Evolutionary conservation across 345 rosid species (phyloP).

Genomic region (Zanthoxylum bungeanum): DNA sequence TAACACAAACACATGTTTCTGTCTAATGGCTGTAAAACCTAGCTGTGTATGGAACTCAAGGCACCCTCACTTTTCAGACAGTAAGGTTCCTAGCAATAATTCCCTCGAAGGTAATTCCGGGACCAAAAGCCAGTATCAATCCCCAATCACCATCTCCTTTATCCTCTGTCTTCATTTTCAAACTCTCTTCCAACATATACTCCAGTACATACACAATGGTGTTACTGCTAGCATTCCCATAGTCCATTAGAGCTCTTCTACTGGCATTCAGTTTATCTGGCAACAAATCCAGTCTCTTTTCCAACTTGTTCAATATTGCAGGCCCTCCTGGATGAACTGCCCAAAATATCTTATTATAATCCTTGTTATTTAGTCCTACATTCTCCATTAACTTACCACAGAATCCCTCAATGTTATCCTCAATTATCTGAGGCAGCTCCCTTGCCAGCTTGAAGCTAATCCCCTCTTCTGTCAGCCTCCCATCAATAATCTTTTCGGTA

Average conservation of each 20-base stretch:
- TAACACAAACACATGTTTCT: neutral
- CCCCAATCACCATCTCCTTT: conserved; percentile 57
- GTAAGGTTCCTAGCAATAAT: conserved; percentile 83
- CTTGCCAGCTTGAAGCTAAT: conserved; percentile 82
- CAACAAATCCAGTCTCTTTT: conserved; percentile 63
- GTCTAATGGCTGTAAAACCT: neutral
- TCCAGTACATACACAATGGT: conserved; percentile 88
- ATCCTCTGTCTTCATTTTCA: conserved; percentile 31
- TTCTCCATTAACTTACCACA: conserved; percentile 56
- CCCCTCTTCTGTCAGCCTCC: conserved; percentile 87
- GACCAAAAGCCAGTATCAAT: conserved; percentile 87
- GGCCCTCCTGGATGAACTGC: conserved; percentile 99
- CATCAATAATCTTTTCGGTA: conserved; percentile 79
- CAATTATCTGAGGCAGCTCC: conserved; percentile 93
- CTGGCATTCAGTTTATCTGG: conserved; percentile 83
- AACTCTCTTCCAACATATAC: conserved; percentile 81
- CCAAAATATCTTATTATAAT: conserved; percentile 84
- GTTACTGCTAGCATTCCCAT: conserved; percentile 94
- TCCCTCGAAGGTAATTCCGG: conserved; percentile 97
- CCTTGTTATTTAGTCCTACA: conserved; percentile 38
- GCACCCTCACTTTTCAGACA: conserved; percentile 11
- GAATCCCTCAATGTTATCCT: conserved; percentile 81
- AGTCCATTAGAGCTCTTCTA: conserved; percentile 83
- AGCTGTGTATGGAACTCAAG: neutral
- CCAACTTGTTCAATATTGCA: conserved; percentile 83